Conservation (phyloP, 73 alveolate genomes). For the Stentor roeselii region DNA sequence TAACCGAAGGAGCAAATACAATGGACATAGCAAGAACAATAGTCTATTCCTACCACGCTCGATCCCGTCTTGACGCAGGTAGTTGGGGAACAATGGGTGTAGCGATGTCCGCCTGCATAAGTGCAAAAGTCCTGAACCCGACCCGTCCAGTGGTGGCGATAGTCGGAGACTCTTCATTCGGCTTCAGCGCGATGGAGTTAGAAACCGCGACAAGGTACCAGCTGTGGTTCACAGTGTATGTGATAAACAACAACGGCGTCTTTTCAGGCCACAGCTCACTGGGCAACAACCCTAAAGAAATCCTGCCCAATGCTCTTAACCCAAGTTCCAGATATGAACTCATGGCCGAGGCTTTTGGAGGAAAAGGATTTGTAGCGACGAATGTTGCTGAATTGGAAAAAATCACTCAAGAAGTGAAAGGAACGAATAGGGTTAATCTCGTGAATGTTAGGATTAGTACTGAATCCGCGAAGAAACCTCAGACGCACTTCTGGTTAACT, state of each 20-base stretch:
- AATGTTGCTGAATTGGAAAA: conserved; percentile 57
- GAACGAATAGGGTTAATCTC: conserved; percentile 40
- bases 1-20: conserved; percentile 84
- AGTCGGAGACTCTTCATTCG: conserved; percentile 89
- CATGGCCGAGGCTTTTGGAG: conserved; percentile 85
- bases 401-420: conserved; percentile 36
- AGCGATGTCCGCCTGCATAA: conserved; percentile 72
- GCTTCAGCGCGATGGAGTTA: conserved; percentile 84
- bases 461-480: conserved; percentile 45
- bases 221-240: conserved; percentile 51
- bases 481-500: conserved; percentile 21
- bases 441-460: conserved; percentile 71
- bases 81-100: conserved; percentile 90
- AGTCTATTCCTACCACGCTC: conserved; percentile 49
- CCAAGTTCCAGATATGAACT: conserved; percentile 69
- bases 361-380: conserved; percentile 60
- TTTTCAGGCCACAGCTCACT: conserved; percentile 64
- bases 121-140: conserved; percentile 65
- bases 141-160: conserved; percentile 63
- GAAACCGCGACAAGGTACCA: conserved; percentile 76
- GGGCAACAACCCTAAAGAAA: conserved; percentile 39
- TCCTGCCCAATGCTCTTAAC: conserved; percentile 61
- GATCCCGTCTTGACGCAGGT: conserved; percentile 83
- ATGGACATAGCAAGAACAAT: conserved; percentile 89
- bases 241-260: conserved; percentile 83